These are phyloP conservation scores for Stylosanthes scabra DNA, from an alignment of 331 rosid genomes.

Conservation along the genomic window DNA sequence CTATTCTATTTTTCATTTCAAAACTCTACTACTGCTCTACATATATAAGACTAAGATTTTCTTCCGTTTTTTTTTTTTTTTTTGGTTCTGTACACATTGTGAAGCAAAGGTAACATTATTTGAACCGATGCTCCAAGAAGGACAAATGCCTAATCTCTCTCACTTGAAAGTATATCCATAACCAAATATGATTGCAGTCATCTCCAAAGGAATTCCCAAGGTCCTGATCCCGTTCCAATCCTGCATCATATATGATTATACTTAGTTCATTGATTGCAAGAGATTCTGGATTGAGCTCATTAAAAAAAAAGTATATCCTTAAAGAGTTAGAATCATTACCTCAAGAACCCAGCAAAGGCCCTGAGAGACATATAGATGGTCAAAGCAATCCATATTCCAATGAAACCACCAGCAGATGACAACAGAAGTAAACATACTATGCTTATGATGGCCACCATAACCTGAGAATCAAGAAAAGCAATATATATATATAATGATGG, in stretches of 20 bases:
- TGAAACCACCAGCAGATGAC: slow-evolving; percentile 58
- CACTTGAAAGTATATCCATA: background rate
- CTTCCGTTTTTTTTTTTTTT: background rate
- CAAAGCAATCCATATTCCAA: slow-evolving; percentile 69
- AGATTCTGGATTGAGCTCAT: background rate
- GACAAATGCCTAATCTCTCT: slow-evolving; percentile 16
- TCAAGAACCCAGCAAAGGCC: slow-evolving; percentile 63
- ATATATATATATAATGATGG: slow-evolving; percentile 41
- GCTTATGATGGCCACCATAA: slow-evolving; percentile 59
- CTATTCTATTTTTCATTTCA: slow-evolving; percentile 36
- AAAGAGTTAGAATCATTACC: slow-evolving; percentile 36
- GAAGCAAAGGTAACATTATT: slow-evolving; percentile 28
- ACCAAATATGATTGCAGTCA: slow-evolving; percentile 33
- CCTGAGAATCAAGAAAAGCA: slow-evolving; percentile 41
- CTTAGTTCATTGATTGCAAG: slow-evolving; percentile 11
- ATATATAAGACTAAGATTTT: background rate
- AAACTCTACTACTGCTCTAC: background rate
- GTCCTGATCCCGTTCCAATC: slow-evolving; percentile 90
- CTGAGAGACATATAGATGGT: slow-evolving; percentile 63
- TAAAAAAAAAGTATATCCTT: background rate
- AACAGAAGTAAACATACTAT: slow-evolving; percentile 53
- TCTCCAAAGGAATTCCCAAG: slow-evolving; percentile 72
- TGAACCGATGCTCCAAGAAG: slow-evolving; percentile 34
- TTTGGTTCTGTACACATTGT: slow-evolving; percentile 35
- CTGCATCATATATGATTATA: slow-evolving; percentile 50